Conservation (phyloP, 139 green algal genomes). For the Chlamydomonas applanata region DNA sequence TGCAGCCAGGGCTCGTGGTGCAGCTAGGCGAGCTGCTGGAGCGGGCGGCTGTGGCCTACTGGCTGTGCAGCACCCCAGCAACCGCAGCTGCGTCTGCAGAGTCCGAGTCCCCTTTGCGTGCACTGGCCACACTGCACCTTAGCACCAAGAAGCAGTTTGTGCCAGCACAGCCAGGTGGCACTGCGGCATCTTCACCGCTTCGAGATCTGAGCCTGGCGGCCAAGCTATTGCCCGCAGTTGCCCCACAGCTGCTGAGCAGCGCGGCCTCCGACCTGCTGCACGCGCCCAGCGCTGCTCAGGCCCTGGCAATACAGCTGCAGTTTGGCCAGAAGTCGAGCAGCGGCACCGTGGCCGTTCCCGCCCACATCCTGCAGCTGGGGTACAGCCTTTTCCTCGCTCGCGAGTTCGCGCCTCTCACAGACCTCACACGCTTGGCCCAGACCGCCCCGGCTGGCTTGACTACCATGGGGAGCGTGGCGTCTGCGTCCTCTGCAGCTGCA, state of each 20-base stretch:
- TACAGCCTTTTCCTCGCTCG: slow-evolving; percentile 39
- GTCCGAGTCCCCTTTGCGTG: not conserved
- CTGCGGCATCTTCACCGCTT: not conserved
- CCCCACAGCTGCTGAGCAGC: no score
- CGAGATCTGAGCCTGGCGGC: slow-evolving; percentile 22
- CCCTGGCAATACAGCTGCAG: not conserved
- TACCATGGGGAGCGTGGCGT: no score
- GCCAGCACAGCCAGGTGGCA: not conserved
- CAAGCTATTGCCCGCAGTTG: slow-evolving; percentile 15
- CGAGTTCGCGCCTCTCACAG: slow-evolving; percentile 33
- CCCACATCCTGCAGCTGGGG: slow-evolving; percentile 36
- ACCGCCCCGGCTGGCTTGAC: not conserved
- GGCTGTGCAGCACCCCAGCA: slow-evolving; percentile 26
- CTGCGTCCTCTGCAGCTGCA: no score
- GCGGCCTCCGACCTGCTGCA: not conserved
- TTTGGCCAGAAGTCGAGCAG: not conserved
- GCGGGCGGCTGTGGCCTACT: slow-evolving; percentile 25
- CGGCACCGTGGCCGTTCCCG: not conserved
- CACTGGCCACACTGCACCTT: slow-evolving; percentile 9
- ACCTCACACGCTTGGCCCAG: slow-evolving; percentile 30
- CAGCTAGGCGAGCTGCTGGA: slow-evolving; percentile 10
- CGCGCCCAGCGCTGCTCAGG: not conserved
- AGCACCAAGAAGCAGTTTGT: not conserved
- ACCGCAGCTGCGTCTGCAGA: not conserved
- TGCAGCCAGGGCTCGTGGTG: slow-evolving; percentile 11